phyloP scores from a whole-genome alignment of 495 filamentous ascomycete genomes.

The Neurospora sp. region DNA sequence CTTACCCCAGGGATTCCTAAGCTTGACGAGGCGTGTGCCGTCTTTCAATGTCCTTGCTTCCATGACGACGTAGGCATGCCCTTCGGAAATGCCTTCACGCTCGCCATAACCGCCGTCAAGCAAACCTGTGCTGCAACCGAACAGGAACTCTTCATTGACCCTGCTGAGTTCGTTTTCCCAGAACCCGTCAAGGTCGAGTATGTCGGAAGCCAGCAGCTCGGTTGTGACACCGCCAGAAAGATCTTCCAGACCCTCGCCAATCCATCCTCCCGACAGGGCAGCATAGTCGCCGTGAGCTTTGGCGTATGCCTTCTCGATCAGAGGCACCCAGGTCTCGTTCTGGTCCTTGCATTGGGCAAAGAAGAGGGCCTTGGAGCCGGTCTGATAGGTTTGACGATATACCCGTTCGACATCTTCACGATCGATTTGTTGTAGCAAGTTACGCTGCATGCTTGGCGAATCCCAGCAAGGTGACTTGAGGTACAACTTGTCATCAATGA shows the following conservation, averaged over 20 bases:
- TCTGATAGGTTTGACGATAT: conserved; percentile 72
- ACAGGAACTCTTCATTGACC: conserved; percentile 84
- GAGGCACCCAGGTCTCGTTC: conserved; percentile 89
- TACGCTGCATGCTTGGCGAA: conserved; percentile 42
- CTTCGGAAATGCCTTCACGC: conserved; percentile 68
- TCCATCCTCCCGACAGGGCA: conserved; percentile 74
- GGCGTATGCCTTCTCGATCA: conserved; percentile 92
- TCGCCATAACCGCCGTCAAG: conserved; percentile 52
- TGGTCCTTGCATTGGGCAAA: conserved; percentile 80
- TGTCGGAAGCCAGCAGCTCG: conserved; percentile 70
- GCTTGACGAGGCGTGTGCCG: conserved; percentile 37
- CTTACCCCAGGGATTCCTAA: conserved; percentile 77
- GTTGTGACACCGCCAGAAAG: conserved; percentile 88
- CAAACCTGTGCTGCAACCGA: conserved; percentile 68
- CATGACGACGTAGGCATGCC: conserved; percentile 88
- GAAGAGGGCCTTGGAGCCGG: conserved; percentile 68
- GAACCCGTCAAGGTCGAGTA: conserved; percentile 81
- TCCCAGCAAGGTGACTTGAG: conserved; percentile 78
- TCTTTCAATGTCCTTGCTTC: conserved; percentile 50
- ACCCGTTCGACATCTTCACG: conserved; percentile 59
- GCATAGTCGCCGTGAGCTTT: conserved; percentile 85
- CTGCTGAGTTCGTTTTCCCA: conserved; percentile 82
- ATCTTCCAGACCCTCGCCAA: conserved; percentile 86
- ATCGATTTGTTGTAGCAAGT: conserved; percentile 48
- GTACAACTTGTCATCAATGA: conserved; percentile 76